Conservation (phyloP, 2,329 filamentous ascomycete genomes). For the Domatiomyces globalis region DNA sequence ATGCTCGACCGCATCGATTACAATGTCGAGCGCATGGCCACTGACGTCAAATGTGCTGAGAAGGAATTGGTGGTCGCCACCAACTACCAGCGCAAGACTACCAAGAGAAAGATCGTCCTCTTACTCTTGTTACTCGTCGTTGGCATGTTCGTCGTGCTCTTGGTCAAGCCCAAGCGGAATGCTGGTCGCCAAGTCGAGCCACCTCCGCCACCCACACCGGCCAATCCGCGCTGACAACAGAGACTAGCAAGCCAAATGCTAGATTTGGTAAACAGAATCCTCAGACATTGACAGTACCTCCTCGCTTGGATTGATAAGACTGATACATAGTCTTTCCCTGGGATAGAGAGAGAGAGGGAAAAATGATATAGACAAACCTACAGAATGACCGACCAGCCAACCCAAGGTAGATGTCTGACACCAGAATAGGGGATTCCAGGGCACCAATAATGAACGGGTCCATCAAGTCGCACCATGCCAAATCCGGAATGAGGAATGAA, state of each 20-base stretch:
- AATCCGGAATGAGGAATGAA: too few species aligned
- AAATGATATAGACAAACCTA: too few species aligned
- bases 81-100: constrained; percentile 73
- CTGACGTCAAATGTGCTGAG: constrained; percentile 81
- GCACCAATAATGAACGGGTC: too few species aligned
- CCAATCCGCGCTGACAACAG: constrained; percentile 4
- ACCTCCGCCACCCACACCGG: constrained; percentile 2
- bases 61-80: constrained; percentile 69
- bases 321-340: too few species aligned
- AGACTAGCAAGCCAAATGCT: neutral
- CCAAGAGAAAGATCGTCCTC: constrained; percentile 85
- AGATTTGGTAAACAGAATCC: neutral
- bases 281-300: too few species aligned
- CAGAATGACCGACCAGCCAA: too few species aligned
- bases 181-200: neutral
- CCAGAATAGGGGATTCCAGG: too few species aligned
- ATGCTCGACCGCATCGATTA: constrained; percentile 94
- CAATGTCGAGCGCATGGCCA: constrained; percentile 91
- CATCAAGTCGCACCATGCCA: too few species aligned
- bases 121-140: constrained; percentile 72
- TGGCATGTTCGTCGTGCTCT: constrained; percentile 70
- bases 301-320: too few species aligned
- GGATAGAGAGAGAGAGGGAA: too few species aligned
- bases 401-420: too few species aligned
- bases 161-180: constrained; percentile 57